Percentiles rank a stretch among this genome's conserved stretches.
Conservation (phyloP, 768 basidiomycete genomes). For the Tulasnella sp. region DNA sequence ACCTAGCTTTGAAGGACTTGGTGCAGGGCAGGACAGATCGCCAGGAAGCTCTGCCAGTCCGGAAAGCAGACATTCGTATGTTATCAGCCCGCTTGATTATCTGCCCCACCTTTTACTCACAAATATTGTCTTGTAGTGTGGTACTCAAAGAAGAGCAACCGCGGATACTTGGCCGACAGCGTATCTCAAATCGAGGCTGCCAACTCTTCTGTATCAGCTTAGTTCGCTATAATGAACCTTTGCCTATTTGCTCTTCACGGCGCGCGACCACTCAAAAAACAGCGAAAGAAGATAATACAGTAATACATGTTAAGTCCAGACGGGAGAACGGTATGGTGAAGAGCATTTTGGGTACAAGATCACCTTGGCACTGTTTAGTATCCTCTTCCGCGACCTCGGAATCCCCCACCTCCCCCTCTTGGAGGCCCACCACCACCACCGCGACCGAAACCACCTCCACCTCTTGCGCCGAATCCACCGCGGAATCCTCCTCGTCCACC, state of each 20-base stretch:
- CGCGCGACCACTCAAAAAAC: neutral
- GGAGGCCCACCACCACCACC: constrained; percentile 16
- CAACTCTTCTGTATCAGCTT: neutral
- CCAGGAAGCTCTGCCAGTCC: constrained; percentile 67
- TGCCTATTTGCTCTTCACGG: neutral
- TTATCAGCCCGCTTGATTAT: constrained; percentile 18
- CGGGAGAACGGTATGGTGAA: neutral
- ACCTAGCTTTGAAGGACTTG: constrained; percentile 68
- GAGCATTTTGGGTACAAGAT: neutral
- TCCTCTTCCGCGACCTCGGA: constrained; percentile 10
- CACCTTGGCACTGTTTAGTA: neutral
- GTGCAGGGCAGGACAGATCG: constrained; percentile 62
- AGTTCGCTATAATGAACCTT: neutral
- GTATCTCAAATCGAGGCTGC: neutral
- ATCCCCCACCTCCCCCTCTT: constrained; percentile 20
- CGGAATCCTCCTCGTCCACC: constrained; percentile 19
- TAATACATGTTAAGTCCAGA: neutral
- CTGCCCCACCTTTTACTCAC: constrained; percentile 1
- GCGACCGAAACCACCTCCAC: constrained; percentile 12
- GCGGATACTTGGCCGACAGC: constrained; percentile 45
- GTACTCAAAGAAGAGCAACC: constrained; percentile 62
- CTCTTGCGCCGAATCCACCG: neutral
- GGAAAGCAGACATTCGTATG: constrained; percentile 74
- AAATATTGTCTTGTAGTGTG: constrained; percentile 40
- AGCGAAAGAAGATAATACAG: neutral